Evolutionary conservation across 768 basidiomycete species (phyloP).

Genomic region (Tulasnella sp.): DNA sequence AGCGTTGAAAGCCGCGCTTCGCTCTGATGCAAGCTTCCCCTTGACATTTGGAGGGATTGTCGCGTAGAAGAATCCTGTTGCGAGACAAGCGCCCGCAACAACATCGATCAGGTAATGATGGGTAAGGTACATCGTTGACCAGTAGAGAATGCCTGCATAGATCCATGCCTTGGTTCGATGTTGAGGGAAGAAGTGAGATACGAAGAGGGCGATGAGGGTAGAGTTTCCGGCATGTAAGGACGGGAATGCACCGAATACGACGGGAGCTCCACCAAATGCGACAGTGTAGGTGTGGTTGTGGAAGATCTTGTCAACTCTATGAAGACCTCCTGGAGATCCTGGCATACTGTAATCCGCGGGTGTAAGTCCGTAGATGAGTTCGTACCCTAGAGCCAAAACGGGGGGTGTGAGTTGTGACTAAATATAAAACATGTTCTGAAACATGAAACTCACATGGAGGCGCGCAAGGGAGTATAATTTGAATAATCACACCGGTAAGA

Average conservation of each 20-base stretch:
- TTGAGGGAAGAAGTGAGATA: constrained; percentile 88
- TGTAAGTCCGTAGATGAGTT: constrained; percentile 88
- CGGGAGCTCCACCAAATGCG: constrained; percentile 73
- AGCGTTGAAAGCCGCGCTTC: constrained; percentile 4
- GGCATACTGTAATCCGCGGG: constrained; percentile 87
- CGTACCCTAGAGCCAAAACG: constrained; percentile 58
- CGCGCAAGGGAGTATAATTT: constrained; percentile 82
- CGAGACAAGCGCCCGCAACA: constrained; percentile 83
- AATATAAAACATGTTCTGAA: neutral
- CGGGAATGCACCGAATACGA: constrained; percentile 96
- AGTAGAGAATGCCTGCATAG: constrained; percentile 80
- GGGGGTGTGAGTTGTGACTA: neutral
- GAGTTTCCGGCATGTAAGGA: constrained; percentile 83
- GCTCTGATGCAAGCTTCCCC: neutral
- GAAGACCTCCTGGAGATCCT: constrained; percentile 86
- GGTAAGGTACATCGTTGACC: constrained; percentile 98
- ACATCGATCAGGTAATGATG: constrained; percentile 99
- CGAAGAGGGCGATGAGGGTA: constrained; percentile 84
- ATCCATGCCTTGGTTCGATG: constrained; percentile 56
- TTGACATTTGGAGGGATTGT: constrained; percentile 53
- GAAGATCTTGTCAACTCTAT: constrained; percentile 83
- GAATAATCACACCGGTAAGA: constrained; percentile 71
- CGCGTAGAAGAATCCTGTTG: constrained; percentile 75
- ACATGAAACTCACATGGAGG: constrained; percentile 46
- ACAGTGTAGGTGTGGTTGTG: constrained; percentile 60